Evolutionary conservation across 768 basidiomycete genomes (phyloP), one percentile per base, ranked within the genome.

Genomic region (Cyclocybe aegerita): DNA sequence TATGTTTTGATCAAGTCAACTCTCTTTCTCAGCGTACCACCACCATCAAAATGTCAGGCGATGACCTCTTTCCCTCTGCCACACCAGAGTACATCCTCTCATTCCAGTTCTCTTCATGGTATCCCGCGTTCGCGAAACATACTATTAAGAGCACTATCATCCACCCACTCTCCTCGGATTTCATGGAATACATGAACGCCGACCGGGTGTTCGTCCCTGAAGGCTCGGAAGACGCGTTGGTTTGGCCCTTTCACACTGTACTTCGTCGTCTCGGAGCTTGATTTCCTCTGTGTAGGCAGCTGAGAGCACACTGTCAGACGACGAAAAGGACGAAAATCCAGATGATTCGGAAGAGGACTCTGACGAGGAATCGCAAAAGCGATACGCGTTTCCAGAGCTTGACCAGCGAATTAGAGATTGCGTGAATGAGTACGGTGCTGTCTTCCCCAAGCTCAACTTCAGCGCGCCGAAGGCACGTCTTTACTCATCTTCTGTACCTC

Each of bases 401-500:
- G 92, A 94, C 59, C 69, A 71, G 10, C 72, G 72, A 49, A 95
- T 98, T 53, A 71, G 90, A 43, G 65, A 71, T 10, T 79, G 76
- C 32, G 73, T 97, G n/a, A 59, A 70, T 39, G 68, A 78, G 49
- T 94, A 90, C 65, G 88, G 83, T 2, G 87, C 86, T 5, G 86
- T 96, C 29, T 98, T 98, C 65, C 94, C 95, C 0, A 98, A 98
- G 69, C 82, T 98, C 48, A 98, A 97, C 62, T 97, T 95, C 71
- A 91, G 93, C 5, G 86, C 91, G n/a, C 95, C 95, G 10, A 88
- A 86, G 73, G 94, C 89, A 52, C 15, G 51, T 60, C 14, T 45
- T n/a, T 9, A 6, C 15, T 11, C 9, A 10, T 23, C 9, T 38
- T 38, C 32, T 34, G 7, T 14, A 30, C 15, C 37, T 39, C 14